phyloP scores from a whole-genome alignment of 192 early-diverging fungal species.

The Diversispora eburnea region DNA sequence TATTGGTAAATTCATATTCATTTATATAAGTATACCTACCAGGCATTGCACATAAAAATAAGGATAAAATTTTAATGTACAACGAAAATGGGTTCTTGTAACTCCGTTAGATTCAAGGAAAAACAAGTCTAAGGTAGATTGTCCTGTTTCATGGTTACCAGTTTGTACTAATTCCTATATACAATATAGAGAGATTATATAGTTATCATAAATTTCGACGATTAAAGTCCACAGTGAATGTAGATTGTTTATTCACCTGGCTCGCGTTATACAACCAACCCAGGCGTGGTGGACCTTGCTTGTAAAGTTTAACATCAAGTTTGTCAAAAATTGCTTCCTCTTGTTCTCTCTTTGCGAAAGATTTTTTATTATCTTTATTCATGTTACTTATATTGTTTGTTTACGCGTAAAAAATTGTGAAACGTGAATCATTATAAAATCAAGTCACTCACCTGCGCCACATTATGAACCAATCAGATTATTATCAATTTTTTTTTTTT shows the following conservation, averaged over 20 bases:
- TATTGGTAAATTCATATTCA: not conserved
- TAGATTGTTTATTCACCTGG: slow-evolving; percentile 49
- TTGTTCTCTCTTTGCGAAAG: not conserved
- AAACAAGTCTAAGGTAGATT: slow-evolving; percentile 77
- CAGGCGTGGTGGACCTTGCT: slow-evolving; percentile 64
- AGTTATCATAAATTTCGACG: not conserved
- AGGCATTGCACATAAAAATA: slow-evolving; percentile 90
- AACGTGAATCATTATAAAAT: too few relatives aligned
- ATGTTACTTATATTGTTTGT: too few relatives aligned
- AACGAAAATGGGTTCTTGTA: slow-evolving; percentile 84
- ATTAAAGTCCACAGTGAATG: slow-evolving; percentile 7
- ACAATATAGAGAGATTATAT: slow-evolving; percentile 43
- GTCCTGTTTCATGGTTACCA: slow-evolving; percentile 49
- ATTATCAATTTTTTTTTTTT: too few relatives aligned
- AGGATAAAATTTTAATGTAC: slow-evolving; percentile 78
- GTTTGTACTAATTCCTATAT: too few relatives aligned
- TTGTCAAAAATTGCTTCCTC: slow-evolving; percentile 54
- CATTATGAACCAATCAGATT: too few relatives aligned
- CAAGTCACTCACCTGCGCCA: too few relatives aligned
- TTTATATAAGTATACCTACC: slow-evolving; percentile 39
- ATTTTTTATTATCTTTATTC: too few relatives aligned
- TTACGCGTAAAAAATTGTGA: too few relatives aligned
- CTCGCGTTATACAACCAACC: slow-evolving; percentile 99
- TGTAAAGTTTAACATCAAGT: slow-evolving; percentile 65
- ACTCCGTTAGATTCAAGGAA: slow-evolving; percentile 72